Evolutionary conservation across 2,329 filamentous ascomycete genomes (phyloP).

Genomic region (Fusarium sp.): DNA sequence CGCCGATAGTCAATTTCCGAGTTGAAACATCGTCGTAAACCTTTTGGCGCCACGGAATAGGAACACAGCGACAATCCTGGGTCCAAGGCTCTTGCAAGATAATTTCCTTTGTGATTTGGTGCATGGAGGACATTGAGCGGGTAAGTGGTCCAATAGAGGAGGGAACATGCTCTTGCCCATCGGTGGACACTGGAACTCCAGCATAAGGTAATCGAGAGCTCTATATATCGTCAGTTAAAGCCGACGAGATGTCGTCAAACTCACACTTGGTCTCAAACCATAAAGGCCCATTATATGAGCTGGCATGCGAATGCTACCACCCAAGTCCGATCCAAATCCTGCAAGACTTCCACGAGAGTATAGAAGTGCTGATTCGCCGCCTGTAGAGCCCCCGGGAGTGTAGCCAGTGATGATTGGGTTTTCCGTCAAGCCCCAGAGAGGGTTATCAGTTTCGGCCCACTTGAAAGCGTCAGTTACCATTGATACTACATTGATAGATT

Average conservation of each 20-base stretch:
- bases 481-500: accelerated
- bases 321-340: constrained; percentile 47
- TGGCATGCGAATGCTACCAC: constrained; percentile 48
- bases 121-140: constrained; percentile 59
- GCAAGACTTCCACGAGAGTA: constrained; percentile 35
- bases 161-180: constrained; percentile 73
- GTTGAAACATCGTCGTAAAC: constrained; percentile 56
- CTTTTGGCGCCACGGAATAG: constrained; percentile 65
- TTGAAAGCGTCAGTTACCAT: accelerated
- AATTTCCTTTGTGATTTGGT: constrained; percentile 61
- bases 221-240: constrained; percentile 48
- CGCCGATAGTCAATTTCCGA: constrained; percentile 61
- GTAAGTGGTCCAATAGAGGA: constrained; percentile 72
- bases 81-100: constrained; percentile 64
- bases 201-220: constrained; percentile 68
- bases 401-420: constrained; percentile 39
- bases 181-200: constrained; percentile 70
- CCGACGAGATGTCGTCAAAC: background rate
- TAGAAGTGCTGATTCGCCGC: constrained; percentile 43
- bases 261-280: constrained; percentile 47
- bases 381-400: constrained; percentile 47
- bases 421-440: constrained; percentile 46
- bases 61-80: constrained; percentile 64
- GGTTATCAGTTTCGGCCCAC: constrained; percentile 49
- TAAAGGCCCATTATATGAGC: constrained; percentile 44